These are phyloP conservation scores for Trametes villosa DNA, from an alignment of 768 basidiomycete species.

Conservation along the genomic window DNA sequence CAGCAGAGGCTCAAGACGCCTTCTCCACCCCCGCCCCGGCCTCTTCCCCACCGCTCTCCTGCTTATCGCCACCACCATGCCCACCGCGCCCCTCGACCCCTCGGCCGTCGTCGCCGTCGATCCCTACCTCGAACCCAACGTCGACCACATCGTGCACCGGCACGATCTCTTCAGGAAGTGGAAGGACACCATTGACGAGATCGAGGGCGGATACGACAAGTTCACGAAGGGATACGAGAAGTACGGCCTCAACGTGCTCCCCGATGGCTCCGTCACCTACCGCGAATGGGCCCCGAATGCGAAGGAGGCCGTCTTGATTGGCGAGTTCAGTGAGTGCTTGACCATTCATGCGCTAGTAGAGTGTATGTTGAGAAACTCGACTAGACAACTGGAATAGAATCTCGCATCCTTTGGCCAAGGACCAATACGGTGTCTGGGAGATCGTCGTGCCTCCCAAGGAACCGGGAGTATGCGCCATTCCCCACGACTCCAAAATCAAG, in stretches of 20 bases:
- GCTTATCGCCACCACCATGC: constrained; percentile 11
- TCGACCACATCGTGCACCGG: constrained; percentile 69
- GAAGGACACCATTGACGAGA: constrained; percentile 72
- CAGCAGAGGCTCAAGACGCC: not conserved
- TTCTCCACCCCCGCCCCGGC: constrained; percentile 7
- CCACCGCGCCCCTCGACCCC: constrained; percentile 46
- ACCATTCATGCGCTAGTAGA: not conserved
- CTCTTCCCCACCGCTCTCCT: not conserved
- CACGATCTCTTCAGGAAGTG: constrained; percentile 71
- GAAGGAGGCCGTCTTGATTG: constrained; percentile 79
- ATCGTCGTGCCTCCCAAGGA: constrained; percentile 70
- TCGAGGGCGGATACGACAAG: constrained; percentile 84
- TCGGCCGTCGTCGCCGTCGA: constrained; percentile 67
- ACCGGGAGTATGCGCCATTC: constrained; percentile 78
- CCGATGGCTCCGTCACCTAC: constrained; percentile 75
- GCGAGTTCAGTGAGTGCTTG: constrained; percentile 88
- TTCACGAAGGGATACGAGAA: constrained; percentile 81
- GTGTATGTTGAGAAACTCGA: not conserved
- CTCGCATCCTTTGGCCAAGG: constrained; percentile 84
- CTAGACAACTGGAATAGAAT: constrained; percentile 87
- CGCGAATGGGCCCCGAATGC: constrained; percentile 98
- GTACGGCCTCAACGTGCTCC: constrained; percentile 76
- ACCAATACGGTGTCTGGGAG: constrained; percentile 90
- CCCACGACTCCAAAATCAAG: constrained; percentile 96
- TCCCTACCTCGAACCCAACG: constrained; percentile 73